A percentile compares a stretch with the other conserved stretches of the same genome.
Evolutionary conservation across 2,329 filamentous ascomycete genomes (phyloP).

Genomic region (Fusarium foetens): DNA sequence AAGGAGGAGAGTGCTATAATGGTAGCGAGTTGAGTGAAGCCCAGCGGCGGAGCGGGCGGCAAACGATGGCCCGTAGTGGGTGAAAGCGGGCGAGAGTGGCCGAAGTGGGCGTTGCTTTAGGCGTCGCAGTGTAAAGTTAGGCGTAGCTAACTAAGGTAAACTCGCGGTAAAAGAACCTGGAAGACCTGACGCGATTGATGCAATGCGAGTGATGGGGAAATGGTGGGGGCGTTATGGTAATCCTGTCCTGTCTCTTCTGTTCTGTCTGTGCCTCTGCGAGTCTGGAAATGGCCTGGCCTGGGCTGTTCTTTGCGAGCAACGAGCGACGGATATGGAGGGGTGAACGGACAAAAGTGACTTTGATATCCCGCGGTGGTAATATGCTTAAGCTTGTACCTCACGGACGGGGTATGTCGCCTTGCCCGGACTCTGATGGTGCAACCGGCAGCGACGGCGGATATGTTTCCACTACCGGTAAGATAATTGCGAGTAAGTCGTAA

Average conservation of each 20-base stretch:
- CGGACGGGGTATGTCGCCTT: slow-evolving; percentile 21
- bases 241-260: slow-evolving; percentile 4
- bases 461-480: slow-evolving; percentile 17
- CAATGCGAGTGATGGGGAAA: slow-evolving; percentile 28
- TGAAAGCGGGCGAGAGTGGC: slow-evolving; percentile 39
- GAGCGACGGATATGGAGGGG: slow-evolving; percentile 25
- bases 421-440: slow-evolving; percentile 25
- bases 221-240: slow-evolving; percentile 20
- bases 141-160: not conserved
- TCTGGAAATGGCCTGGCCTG: not conserved
- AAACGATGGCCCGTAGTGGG: slow-evolving; percentile 42
- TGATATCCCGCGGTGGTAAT: not conserved
- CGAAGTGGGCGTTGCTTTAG: slow-evolving; percentile 38
- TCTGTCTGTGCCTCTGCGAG: not conserved
- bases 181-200: slow-evolving; percentile 17
- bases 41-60: slow-evolving; percentile 44
- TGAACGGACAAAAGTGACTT: slow-evolving; percentile 28
- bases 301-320: slow-evolving; percentile 15
- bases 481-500: not conserved
- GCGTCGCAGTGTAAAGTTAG: slow-evolving; percentile 2
- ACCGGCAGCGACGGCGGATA: slow-evolving; percentile 21
- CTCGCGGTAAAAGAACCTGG: not conserved
- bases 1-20: slow-evolving; percentile 17
- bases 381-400: slow-evolving; percentile 30
- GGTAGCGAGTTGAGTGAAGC: slow-evolving; percentile 35